Evolutionary conservation across 1,284 basidiomycete species (phyloP), one percentile per base, ranked within the genome.

Genomic region (Ustilago curta): DNA sequence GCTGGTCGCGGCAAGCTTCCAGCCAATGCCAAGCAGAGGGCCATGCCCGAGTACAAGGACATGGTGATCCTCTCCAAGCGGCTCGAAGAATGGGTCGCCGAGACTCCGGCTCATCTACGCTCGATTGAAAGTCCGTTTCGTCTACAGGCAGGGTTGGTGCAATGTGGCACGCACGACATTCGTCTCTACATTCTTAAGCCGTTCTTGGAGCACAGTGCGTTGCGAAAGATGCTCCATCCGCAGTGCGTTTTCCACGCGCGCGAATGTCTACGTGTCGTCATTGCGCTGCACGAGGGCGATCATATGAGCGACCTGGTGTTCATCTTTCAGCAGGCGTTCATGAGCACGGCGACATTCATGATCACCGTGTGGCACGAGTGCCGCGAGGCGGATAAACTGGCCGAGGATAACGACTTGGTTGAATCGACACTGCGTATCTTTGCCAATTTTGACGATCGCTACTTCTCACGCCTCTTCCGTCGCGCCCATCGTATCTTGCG

Each of bases 131-230:
- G 67, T 21, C 76, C 77, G 2, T 80, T 65, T 59, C 65, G 70
- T 43, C 57, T 77, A 21, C 78, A 77, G 49, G 71, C 72, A 12
- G 78, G 68, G 0, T 19, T 82, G 39, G 57, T 82, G 42, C 64
- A 65, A 53, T 80, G 77, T 32, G 80, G 74, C 25, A 70, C 63
- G 11, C 66, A 78, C 50, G 77, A 82, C 43, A 70, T 82, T 27
- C 69, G 77, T 2, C 69, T 82, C 21, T 82, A 82, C 64, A 82
- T 79, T 48, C 71, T 78, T 67, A 82, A 80, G 64, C 80, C 79
- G 3, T 80, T 81, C 53, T 51, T 81, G 37, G 59, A 76, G 42
- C 69, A 78, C 61, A 61, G 69, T 23, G 68, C 71, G 29, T 53
- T 79, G 40, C 61, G 69, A 31, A 79, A 78, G 64, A 79, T 78